phyloP scores from a whole-genome alignment of 139 green algal species.

The Protoeuglena noctilucae region DNA sequence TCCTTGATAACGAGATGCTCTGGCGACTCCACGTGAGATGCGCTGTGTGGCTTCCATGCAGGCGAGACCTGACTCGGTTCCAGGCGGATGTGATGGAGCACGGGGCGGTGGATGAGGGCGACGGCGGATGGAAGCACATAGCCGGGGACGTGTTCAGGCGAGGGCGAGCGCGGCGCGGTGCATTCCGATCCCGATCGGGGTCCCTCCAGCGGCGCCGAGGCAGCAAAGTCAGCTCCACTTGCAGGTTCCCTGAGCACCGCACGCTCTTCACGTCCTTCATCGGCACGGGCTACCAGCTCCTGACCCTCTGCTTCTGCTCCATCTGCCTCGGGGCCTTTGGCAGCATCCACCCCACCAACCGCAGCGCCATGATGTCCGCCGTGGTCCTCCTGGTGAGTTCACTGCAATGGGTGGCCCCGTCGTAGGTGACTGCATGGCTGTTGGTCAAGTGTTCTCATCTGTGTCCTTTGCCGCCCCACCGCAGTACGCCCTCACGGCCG shows the following conservation, averaged over 20 bases:
- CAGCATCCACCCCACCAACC: conserved; percentile 84
- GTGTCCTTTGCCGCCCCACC: neutral
- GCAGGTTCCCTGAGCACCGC: conserved; percentile 52
- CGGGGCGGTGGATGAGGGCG: conserved; percentile 1
- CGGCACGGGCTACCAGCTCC: conserved; percentile 54
- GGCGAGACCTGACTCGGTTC: conserved; percentile 87
- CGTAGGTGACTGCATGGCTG: neutral
- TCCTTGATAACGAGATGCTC: no score
- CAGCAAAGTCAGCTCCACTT: no score
- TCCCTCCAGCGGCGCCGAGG: no score
- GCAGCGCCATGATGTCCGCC: conserved; percentile 62
- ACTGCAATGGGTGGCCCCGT: no score
- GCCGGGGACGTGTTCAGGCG: conserved; percentile 93
- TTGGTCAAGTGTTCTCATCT: neutral
- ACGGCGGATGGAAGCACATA: conserved; percentile 78
- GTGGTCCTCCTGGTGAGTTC: conserved; percentile 45
- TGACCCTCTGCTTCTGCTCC: conserved; percentile 15
- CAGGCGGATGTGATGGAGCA: conserved; percentile 31
- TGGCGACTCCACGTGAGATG: no score
- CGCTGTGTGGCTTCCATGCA: no score
- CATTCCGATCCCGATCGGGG: no score
- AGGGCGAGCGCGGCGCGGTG: no score
- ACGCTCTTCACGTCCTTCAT: conserved; percentile 72
- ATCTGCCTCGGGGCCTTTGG: conserved; percentile 57
- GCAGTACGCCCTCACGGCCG: conserved; percentile 32